Evolutionary conservation across 208 protist genomes (phyloP).

Genomic region (Leishmania guyanensis): DNA sequence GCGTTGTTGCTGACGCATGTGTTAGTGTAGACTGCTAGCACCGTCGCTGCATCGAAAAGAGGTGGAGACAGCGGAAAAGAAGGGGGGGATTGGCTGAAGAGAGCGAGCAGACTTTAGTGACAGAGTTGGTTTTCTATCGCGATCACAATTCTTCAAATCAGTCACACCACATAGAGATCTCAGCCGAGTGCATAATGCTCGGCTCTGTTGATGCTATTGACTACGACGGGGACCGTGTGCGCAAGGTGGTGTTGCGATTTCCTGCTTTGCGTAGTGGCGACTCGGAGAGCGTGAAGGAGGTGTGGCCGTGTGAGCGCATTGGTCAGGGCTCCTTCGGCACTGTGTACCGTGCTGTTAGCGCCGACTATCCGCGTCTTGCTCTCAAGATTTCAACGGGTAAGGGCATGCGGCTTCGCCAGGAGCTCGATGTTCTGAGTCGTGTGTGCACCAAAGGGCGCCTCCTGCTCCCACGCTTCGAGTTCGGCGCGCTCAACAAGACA

Average conservation of each 20-base stretch:
- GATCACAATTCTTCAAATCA: not conserved
- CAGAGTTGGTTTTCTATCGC: not conserved
- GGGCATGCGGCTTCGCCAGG: constrained; percentile 68
- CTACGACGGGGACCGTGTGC: constrained; percentile 75
- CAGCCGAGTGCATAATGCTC: constrained; percentile 45
- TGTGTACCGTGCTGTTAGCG: constrained; percentile 80
- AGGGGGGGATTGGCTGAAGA: not conserved
- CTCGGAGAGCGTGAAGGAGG: constrained; percentile 40
- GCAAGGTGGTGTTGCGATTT: constrained; percentile 68
- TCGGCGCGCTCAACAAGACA: constrained; percentile 83
- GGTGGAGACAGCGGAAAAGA: not conserved
- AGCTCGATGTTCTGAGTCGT: constrained; percentile 81
- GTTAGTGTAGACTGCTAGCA: not conserved
- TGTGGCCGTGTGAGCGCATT: constrained; percentile 76
- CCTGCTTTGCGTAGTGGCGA: constrained; percentile 44
- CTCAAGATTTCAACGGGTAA: constrained; percentile 90
- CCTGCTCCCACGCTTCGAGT: constrained; percentile 87
- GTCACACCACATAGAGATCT: not conserved
- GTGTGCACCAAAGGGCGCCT: constrained; percentile 86
- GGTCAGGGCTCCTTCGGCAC: constrained; percentile 89
- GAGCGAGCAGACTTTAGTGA: not conserved
- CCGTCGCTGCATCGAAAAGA: not conserved
- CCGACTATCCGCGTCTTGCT: constrained; percentile 71
- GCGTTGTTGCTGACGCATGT: not conserved
- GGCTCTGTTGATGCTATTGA: constrained; percentile 79